phyloP scores from a whole-genome alignment of 2,329 filamentous ascomycete species.

The Trichoderma atrobrunneum region DNA sequence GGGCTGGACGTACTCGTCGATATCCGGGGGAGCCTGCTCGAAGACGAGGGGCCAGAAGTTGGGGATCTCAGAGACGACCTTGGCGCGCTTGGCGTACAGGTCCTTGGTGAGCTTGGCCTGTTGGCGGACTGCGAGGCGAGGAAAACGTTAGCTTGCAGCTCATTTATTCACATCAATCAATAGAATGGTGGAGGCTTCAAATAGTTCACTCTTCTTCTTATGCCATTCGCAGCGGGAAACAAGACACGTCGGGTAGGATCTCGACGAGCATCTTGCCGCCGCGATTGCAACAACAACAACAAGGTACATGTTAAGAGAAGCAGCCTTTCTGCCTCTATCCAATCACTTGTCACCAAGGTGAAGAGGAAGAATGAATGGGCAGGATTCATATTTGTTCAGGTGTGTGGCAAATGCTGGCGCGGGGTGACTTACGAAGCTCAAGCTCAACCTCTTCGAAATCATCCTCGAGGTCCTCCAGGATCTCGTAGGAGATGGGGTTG shows the following conservation, averaged over 20 bases:
- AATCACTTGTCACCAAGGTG: background rate
- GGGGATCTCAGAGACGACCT: slow-evolving; percentile 68
- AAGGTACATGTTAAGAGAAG: background rate
- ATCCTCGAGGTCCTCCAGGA: slow-evolving; percentile 75
- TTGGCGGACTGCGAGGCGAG: slow-evolving; percentile 59
- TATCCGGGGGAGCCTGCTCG: slow-evolving; percentile 78
- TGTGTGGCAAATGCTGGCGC: slow-evolving; percentile 32
- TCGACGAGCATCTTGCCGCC: background rate
- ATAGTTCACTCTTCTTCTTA: background rate
- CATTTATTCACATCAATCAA: background rate
- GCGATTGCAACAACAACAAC: background rate
- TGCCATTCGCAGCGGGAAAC: background rate
- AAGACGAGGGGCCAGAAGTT: slow-evolving; percentile 96
- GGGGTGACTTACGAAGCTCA: slow-evolving; percentile 67
- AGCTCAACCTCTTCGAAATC: slow-evolving; percentile 82
- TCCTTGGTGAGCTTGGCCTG: slow-evolving; percentile 66
- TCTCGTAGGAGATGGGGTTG: slow-evolving; percentile 62
- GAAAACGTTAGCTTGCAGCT: background rate
- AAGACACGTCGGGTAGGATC: background rate
- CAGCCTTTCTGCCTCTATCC: background rate
- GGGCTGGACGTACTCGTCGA: slow-evolving; percentile 85
- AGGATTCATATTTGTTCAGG: background rate
- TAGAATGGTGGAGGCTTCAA: background rate
- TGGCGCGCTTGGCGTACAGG: slow-evolving; percentile 73
- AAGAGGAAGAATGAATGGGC: background rate